Evolutionary conservation across 768 basidiomycete genomes (phyloP).

Genomic region (Rhizopogon vinicolor): DNA sequence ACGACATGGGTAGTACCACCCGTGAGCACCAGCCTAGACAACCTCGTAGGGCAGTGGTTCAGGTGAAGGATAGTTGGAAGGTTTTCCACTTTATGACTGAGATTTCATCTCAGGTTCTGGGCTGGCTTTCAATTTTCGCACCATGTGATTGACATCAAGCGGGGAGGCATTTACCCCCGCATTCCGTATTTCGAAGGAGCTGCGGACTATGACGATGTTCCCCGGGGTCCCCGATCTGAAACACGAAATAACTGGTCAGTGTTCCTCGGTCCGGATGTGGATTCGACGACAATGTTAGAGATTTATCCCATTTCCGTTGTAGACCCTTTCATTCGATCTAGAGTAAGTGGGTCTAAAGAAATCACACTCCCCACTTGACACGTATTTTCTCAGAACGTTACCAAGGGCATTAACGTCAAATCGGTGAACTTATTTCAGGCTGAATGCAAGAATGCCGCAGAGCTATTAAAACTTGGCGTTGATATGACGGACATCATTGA

Average conservation of each 20-base stretch:
- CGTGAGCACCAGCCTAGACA: constrained; percentile 9
- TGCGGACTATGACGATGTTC: not conserved
- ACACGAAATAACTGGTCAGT: not conserved
- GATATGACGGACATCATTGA: constrained; percentile 61
- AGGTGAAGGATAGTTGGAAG: constrained; percentile 25
- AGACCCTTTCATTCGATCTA: constrained; percentile 38
- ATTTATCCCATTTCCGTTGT: constrained; percentile 21
- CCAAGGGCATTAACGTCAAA: constrained; percentile 4
- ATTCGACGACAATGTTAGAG: not conserved
- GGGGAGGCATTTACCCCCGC: constrained; percentile 35
- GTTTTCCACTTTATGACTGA: not conserved
- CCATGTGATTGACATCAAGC: constrained; percentile 32
- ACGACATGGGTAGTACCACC: constrained; percentile 9
- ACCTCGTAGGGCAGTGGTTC: constrained; percentile 37
- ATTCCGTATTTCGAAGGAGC: not conserved
- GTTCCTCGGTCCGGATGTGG: not conserved
- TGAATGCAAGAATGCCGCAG: constrained; percentile 11
- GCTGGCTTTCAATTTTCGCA: constrained; percentile 29
- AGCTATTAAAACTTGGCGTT: constrained; percentile 95
- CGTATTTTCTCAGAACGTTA: constrained; percentile 16
- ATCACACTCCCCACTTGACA: not conserved
- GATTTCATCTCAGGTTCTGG: constrained; percentile 38
- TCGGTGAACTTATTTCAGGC: not conserved
- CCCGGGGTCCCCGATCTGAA: not conserved
- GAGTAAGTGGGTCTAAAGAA: constrained; percentile 20